Percentiles rank a stretch among this genome's conserved stretches.
phyloP scores from a whole-genome alignment of 1,284 basidiomycete genomes.

The Thelephora terrestris region DNA sequence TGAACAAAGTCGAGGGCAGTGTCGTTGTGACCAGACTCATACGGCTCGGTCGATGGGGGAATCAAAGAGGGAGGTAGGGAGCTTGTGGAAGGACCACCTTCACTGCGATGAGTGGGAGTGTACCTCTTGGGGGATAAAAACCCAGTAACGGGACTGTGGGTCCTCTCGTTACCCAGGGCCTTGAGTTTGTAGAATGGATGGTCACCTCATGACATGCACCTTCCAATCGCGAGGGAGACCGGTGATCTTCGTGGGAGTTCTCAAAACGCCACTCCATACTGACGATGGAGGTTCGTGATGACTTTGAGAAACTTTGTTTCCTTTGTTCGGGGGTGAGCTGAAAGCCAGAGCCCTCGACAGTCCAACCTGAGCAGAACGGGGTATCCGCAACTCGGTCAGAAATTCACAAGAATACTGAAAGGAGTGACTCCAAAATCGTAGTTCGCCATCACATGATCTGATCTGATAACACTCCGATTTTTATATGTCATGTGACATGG shows the following conservation, averaged over 20 bases:
- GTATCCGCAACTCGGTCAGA: not conserved
- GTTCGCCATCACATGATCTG: too few relatives aligned
- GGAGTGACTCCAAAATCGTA: too few relatives aligned
- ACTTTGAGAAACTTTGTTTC: not conserved
- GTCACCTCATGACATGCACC: not conserved
- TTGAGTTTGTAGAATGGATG: too few relatives aligned
- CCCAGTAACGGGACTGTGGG: too few relatives aligned
- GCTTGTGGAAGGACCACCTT: not conserved
- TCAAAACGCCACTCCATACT: not conserved
- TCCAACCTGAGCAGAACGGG: not conserved
- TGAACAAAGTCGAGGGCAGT: not conserved
- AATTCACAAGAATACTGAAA: too few relatives aligned
- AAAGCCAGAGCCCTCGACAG: not conserved
- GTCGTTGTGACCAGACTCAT: not conserved
- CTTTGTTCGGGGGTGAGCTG: not conserved
- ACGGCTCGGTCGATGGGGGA: not conserved
- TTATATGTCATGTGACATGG: too few relatives aligned
- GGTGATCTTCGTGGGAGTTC: not conserved
- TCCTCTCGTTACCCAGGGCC: too few relatives aligned
- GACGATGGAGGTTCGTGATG: not conserved
- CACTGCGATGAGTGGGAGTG: not conserved
- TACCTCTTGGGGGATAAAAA: not conserved
- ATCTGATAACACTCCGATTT: too few relatives aligned
- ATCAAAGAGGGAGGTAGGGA: not conserved
- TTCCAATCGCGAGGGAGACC: not conserved